Evolutionary conservation across 2,329 filamentous ascomycete genomes (phyloP), one percentile per base, ranked within the genome.

Genomic region (Waltergamsia citrina): DNA sequence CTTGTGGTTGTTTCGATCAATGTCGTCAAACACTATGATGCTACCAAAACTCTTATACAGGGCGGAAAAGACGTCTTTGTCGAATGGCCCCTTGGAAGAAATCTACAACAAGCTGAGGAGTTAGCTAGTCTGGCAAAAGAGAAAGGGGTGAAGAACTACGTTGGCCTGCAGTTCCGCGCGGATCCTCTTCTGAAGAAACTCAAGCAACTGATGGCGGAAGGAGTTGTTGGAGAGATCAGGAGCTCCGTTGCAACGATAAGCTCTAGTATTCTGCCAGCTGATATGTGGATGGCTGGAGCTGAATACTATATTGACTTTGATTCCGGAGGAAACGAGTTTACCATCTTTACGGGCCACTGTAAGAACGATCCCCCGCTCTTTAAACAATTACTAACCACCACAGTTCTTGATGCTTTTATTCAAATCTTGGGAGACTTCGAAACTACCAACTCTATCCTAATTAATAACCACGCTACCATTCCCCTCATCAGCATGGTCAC

Each of bases 1-100:
- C 53, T 78, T 0, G 67, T 78, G 2, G 65, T 78, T 5, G 66
- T 67, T 40, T 59, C 51, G 27, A 74, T 69, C 0, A 59, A 70
- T 4, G 71, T 74, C 1, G 70, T 76, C 37, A 58, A 58, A 1
- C 74, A 79, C 38, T 56, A 62, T 29, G 37, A 51, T 3, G 62
- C 61, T 2, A 53, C 62, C 1, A 51, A 57, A 10, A 65, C 72
- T 0, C 65, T 62, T 11, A 40, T 76, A 2, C 51, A 54, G 10
- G 65, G 67, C 0, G 73, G 71, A 0, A 76, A 76, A 46, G 44
- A 53, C 0, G 59, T 71, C 0, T 78, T 57, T 37, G 59, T 74
- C 0, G 74, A 79, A 51, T 79, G 74, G 69, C 74, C 71, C 5
- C 53, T 78, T 1, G 68, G 66, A 0, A 50, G 64, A 9, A 61